Base-by-base conservation (phyloP, 305 asterid genomes). In the Andrographis paniculata region DNA sequence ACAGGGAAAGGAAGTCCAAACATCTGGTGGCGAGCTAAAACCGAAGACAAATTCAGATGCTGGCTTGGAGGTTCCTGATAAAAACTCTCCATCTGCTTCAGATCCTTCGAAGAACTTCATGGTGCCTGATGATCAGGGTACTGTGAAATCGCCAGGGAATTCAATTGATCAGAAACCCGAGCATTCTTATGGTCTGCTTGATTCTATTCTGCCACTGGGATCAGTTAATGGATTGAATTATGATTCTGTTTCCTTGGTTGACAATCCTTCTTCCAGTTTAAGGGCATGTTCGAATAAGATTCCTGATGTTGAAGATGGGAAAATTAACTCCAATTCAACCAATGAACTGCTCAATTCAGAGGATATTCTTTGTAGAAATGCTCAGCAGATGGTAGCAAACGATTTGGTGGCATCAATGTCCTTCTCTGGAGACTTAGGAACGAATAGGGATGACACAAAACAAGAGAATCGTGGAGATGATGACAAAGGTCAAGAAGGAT, bases 1-100 rank as follows among this genome's bases (percentile, higher is more conserved):
- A 63, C 71, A 46, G 63, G 78, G 50, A 51, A 73, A 66, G 62
- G 76, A 40, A 56, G 51, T 65, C 62, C 69, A 47, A 60, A 60
- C 50, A 47, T 60, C 59, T 14, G 49, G 41, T 53, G 76, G 61
- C 53, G 85, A 42, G 50, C 38, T 55, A 24, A 60, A 48, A 58
- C 33, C 64, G 46, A 24, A 24, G 8, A 24, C 4, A 3, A 24
- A 48, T 56, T 60, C 68, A 23, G 48, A 58, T 57, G 62, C 61
- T 58, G 73, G 60, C 62, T 57, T 68, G 9, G 72, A 68, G 49
- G 61, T 55, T 59, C 22, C 53, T 33, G 22, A 37, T 46, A 61
- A 58, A 59, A 64, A 58, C 22, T 41, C 74, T 62, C 41, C 8
- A 35, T 49, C 68, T 52, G 58, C 53, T 38, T 69, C 67, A 20